Base-by-base conservation (phyloP, 2,329 filamentous ascomycete genomes). In the Stagonosporopsis cucurbitacearum region DNA sequence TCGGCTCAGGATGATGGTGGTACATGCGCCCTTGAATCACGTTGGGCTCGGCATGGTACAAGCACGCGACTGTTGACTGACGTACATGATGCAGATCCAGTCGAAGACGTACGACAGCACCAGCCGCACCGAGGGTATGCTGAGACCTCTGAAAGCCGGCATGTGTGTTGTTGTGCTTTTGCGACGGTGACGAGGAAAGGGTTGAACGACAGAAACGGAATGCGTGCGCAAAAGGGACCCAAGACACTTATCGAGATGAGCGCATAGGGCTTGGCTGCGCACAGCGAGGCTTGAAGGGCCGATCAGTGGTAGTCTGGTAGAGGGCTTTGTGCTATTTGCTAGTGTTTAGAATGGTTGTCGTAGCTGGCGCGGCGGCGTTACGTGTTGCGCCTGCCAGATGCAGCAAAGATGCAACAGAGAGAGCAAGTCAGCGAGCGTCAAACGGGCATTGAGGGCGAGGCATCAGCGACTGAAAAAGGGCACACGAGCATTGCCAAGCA, bases 51-150 rank as follows among this genome's bases (percentile, higher is more conserved):
- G 20, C 35, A n/a, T 15, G 30, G 30, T 37, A 37, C 12, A 26
- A 17, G 47, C 35, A 50, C 23, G 41, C 45, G 47, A 49, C 35
- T 23, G 35, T 26, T 57, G 28, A n/a, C n/a, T n/a, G n/a, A 72
- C 79, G 68, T 73, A 85, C 82, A 88, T 75, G 54, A 90, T 83
- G 55, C 90, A 79, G 42, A 89, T 70, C 90, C 90, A 94, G 77
- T 94, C 90, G 55, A 90, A 77, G 43, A 88, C 76, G 71, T 93
- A 93, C 4, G 88, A 89, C 9, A 85, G 67, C 37, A 88, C 71
- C 36, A 92, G 75, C 36, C 81, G 75, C 62, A 80, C 79, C 5
- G 82, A 82, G 35, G 76, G 75, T 58, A 76, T 44, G 47, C 63
- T 63, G 25, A 69, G 33, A 23, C 62, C 62, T 33, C 57, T 67